A percentile compares a stretch with the other conserved stretches of the same genome.
These are phyloP conservation scores for Mycogone perniciosa DNA, from an alignment of 2,329 filamentous ascomycete species.

Conservation along the genomic window DNA sequence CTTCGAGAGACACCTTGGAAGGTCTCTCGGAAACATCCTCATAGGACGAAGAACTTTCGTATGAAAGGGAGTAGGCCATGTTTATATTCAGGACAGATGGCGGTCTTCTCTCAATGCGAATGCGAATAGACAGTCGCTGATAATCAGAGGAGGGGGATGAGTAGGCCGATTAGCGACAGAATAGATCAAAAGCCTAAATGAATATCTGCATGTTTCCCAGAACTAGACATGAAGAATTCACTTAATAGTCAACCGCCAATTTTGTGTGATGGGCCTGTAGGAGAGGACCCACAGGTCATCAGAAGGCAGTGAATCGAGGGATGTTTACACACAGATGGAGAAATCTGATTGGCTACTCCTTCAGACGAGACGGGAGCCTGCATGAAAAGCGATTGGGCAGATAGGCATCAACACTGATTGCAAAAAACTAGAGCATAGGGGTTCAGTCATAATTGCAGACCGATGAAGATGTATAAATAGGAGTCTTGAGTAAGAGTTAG, in stretches of 20 bases:
- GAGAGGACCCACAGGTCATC: not conserved
- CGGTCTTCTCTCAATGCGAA: not conserved
- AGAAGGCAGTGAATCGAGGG: not conserved
- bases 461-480: too few species aligned
- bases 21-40: not conserved
- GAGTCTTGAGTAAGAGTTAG: too few species aligned
- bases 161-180: too few species aligned
- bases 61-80: too few species aligned
- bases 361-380: not conserved
- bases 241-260: too few species aligned
- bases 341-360: not conserved
- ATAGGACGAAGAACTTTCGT: not conserved
- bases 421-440: too few species aligned
- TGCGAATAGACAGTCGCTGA: not conserved
- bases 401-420: not conserved
- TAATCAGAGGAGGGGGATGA: too few species aligned
- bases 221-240: too few species aligned
- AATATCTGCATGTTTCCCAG: too few species aligned
- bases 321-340: not conserved
- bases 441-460: too few species aligned
- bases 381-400: not conserved
- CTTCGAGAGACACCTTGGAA: not conserved
- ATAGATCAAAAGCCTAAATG: too few species aligned
- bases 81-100: not conserved
- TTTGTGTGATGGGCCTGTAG: not conserved